Percentiles rank a stretch among this genome's conserved stretches.
phyloP scores from a whole-genome alignment of 2,329 filamentous ascomycete genomes.

The Trichoderma brevicompactum region DNA sequence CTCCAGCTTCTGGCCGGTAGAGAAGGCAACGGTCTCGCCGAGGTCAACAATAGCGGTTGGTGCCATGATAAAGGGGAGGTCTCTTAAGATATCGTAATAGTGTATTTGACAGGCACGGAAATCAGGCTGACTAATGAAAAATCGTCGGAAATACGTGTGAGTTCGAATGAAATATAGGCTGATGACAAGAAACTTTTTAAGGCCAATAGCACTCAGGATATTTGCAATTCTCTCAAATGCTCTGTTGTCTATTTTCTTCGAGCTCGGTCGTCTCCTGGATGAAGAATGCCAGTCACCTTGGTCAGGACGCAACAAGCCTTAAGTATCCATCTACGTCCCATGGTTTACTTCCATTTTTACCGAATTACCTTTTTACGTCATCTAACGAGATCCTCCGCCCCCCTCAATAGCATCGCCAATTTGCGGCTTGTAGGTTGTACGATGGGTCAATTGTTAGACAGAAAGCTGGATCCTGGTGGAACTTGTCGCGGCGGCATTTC shows the following conservation, averaged over 20 bases:
- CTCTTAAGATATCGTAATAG: background rate
- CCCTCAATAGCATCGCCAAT: constrained; percentile 23
- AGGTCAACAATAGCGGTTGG: constrained; percentile 33
- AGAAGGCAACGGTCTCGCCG: constrained; percentile 21
- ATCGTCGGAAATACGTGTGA: background rate
- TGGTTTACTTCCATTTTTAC: background rate
- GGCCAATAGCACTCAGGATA: background rate
- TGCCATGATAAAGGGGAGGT: constrained; percentile 34
- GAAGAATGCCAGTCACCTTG: background rate
- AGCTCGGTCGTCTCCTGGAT: background rate
- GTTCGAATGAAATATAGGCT: background rate
- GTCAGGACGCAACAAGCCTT: constrained; percentile 10
- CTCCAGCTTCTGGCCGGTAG: constrained; percentile 48
- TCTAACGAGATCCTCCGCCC: constrained; percentile 4
- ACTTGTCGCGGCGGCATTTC: constrained; percentile 21
- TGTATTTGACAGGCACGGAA: background rate
- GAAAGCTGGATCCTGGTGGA: constrained; percentile 21
- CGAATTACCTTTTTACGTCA: constrained; percentile 27
- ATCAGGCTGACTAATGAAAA: background rate
- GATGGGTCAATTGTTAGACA: constrained; percentile 18
- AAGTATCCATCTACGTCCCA: constrained; percentile 7
- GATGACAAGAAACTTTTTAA: background rate
- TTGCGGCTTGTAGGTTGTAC: background rate
- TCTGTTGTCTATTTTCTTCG: background rate
- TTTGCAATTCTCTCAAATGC: background rate